Evolutionary conservation across 352 stramenopile species (phyloP).

Genomic region (Phytophthora colocasiae): DNA sequence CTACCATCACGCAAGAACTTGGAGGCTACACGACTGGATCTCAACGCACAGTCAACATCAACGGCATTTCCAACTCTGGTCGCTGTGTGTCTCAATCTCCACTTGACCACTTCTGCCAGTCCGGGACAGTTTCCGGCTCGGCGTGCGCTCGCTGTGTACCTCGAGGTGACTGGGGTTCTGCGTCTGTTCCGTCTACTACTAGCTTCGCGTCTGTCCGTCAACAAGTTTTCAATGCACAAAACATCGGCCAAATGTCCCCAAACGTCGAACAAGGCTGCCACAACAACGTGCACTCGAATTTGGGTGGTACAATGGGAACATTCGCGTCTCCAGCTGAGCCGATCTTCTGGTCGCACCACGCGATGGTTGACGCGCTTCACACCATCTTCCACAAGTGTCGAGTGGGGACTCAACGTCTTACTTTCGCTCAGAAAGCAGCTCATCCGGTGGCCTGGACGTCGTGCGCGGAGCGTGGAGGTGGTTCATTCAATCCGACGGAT

Average conservation of each 20-base stretch:
- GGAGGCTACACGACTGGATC: slow-evolving; percentile 39
- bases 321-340: slow-evolving; percentile 63
- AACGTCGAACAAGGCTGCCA: slow-evolving; percentile 58
- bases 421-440: slow-evolving; percentile 53
- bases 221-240: slow-evolving; percentile 55
- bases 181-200: slow-evolving; percentile 35
- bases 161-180: slow-evolving; percentile 46
- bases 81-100: slow-evolving; percentile 47
- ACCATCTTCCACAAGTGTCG: slow-evolving; percentile 78
- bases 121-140: slow-evolving; percentile 10
- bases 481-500: slow-evolving; percentile 52
- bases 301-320: slow-evolving; percentile 55
- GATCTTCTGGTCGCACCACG: slow-evolving; percentile 82
- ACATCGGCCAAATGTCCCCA: slow-evolving; percentile 63
- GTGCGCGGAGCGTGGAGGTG: slow-evolving; percentile 44
- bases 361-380: slow-evolving; percentile 73
- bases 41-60: slow-evolving; percentile 47
- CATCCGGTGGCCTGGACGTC: slow-evolving; percentile 57
- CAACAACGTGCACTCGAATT: slow-evolving; percentile 65
- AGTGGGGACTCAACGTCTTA: slow-evolving; percentile 49
- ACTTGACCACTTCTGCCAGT: slow-evolving; percentile 70
- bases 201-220: slow-evolving; percentile 56
- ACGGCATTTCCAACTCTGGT: slow-evolving; percentile 45
- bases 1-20: slow-evolving; percentile 46
- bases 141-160: slow-evolving; percentile 57